Evolutionary conservation across 768 basidiomycete genomes (phyloP).

Genomic region (Suillus sp.): DNA sequence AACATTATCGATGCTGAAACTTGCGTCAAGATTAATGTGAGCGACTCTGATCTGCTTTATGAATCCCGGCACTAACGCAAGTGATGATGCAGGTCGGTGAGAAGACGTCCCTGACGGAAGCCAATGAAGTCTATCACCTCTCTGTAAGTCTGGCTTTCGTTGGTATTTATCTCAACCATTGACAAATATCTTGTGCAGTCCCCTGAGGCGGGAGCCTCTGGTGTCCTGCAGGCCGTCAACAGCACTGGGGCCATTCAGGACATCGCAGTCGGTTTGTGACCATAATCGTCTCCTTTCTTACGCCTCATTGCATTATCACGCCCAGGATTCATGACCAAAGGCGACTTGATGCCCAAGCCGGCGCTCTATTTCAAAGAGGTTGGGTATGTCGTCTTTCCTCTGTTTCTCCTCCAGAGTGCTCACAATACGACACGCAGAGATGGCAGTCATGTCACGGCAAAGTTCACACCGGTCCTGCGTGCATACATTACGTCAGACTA

Average conservation of each 20-base stretch:
- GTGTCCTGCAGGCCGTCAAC: neutral
- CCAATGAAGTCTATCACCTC: neutral
- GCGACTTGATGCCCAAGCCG: neutral
- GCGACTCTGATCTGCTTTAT: neutral
- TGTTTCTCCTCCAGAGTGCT: neutral
- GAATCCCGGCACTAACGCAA: neutral
- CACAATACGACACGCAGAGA: neutral
- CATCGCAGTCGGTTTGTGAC: neutral
- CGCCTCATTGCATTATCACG: neutral
- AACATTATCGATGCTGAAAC: neutral
- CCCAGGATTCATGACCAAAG: neutral
- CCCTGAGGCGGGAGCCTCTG: neutral
- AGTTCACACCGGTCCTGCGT: slow-evolving; percentile 1
- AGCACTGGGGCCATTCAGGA: neutral
- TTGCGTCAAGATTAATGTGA: neutral
- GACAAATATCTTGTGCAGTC: neutral
- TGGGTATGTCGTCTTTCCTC: neutral
- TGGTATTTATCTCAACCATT: neutral
- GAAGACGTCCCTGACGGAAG: neutral
- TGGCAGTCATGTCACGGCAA: neutral
- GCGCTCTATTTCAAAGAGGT: neutral
- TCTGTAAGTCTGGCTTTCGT: neutral
- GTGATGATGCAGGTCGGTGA: neutral
- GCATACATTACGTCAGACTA: slow-evolving; percentile 11
- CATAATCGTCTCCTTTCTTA: neutral